Base-by-base conservation (phyloP, 768 basidiomycete genomes). In the Hericium rajendrae region DNA sequence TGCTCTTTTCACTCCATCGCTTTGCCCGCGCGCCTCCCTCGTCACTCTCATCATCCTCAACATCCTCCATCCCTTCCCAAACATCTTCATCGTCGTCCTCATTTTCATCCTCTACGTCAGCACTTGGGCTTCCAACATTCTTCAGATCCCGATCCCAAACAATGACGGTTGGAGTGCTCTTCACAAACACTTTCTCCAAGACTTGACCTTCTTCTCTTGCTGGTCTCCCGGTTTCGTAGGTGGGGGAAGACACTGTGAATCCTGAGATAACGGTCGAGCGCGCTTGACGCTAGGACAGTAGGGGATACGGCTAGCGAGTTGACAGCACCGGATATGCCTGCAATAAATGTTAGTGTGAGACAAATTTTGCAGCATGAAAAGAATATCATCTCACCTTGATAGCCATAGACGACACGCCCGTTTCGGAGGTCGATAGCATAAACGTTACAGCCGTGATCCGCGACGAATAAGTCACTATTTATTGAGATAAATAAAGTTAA, bases 281-380 rank as follows among this genome's bases (percentile, higher is more conserved):
- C 75, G 1, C 78, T 74, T 0, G 88, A 89, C 1, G 77, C 81
- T 40, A 92, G 65, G 26, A 76, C 62, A 5, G 72, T 70, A 2
- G 81, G 75, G 8, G 83, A 76, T 10, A 78, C 68, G 2, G 88
- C 80, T 32, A 89, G 69, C 3, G 87, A 85, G 11, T 75, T 77
- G 22, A 90, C 76, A 22, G 87, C 78, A 24, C 88, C 90, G 2
- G 89, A 78, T 56, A 92, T 68, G 46, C 87, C 89, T 88, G 57
- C 20, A 11, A 26, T 46, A 41, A 16, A n/a, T 11, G 9, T 10
- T 32, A 59, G 54, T 32, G 32, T 32, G 32, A 32, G 32, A 32
- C 32, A 6, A 32, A 32, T 4, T 8, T 8, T 6, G 32, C 32
- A 49, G 2, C 39, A 32, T 9, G 20, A 13, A 6, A n/a, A 20